Evolutionary conservation across 192 early-diverging fungal genomes (phyloP).

Genomic region (Linnemannia schmuckeri): DNA sequence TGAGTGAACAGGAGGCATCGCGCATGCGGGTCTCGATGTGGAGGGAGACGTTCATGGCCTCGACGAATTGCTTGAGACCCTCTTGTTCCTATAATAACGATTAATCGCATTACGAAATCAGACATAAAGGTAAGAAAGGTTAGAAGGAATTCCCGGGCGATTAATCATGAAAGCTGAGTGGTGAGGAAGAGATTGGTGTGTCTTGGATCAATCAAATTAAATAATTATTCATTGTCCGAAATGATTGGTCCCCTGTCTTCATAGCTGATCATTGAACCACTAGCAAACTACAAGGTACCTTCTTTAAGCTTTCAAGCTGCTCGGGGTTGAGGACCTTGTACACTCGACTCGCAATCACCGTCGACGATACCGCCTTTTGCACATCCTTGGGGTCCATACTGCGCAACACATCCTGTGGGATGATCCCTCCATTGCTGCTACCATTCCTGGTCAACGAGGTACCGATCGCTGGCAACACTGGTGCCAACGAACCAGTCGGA

Average conservation of each 20-base stretch:
- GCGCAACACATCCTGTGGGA: slow-evolving; percentile 43
- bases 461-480: background rate
- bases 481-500: too few relatives aligned
- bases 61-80: slow-evolving; percentile 33
- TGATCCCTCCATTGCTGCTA: slow-evolving; percentile 11
- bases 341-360: slow-evolving; percentile 36
- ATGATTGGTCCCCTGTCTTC: background rate
- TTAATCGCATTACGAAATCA: background rate
- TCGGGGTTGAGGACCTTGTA: slow-evolving; percentile 43
- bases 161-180: background rate
- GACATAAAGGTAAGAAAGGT: background rate
- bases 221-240: background rate
- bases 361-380: slow-evolving; percentile 1
- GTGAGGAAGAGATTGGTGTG: background rate
- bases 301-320: slow-evolving; percentile 31
- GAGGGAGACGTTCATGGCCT: slow-evolving; percentile 34
- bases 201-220: slow-evolving; percentile 7
- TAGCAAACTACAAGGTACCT: slow-evolving; percentile 23
- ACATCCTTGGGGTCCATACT: slow-evolving; percentile 37
- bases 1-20: slow-evolving; percentile 41
- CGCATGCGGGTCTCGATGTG: slow-evolving; percentile 47
- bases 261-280: too few relatives aligned
- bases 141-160: background rate
- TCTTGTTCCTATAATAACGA: slow-evolving; percentile 32
- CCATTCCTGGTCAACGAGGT: slow-evolving; percentile 13